phyloP scores from a whole-genome alignment of 1,139 yeast species.

The Scheffersomyces titani region DNA sequence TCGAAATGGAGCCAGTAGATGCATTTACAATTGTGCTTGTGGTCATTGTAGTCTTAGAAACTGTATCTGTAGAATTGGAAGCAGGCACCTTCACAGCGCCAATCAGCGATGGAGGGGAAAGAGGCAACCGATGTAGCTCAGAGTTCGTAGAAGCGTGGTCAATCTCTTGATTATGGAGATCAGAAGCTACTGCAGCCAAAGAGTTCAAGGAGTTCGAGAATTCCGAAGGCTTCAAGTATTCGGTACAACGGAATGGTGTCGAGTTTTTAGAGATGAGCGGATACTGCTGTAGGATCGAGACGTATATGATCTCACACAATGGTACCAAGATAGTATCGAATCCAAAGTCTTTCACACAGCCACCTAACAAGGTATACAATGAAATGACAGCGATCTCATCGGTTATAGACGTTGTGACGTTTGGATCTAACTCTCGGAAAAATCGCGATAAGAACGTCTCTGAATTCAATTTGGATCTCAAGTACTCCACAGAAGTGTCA shows the following conservation, averaged over 20 bases:
- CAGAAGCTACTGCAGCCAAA: constrained; percentile 44
- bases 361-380: constrained; percentile 63
- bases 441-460: constrained; percentile 48
- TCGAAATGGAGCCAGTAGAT: constrained; percentile 4
- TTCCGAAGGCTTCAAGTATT: constrained; percentile 4
- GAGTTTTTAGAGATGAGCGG: constrained; percentile 57
- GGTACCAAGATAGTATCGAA: constrained; percentile 66
- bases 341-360: constrained; percentile 77
- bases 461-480: constrained; percentile 52
- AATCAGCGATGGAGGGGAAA: background rate
- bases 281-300: constrained; percentile 60
- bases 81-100: background rate
- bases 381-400: constrained; percentile 53
- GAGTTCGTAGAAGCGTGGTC: background rate
- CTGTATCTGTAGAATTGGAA: background rate
- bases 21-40: background rate
- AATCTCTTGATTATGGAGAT: constrained; percentile 19
- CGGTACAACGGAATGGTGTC: constrained; percentile 26
- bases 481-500: constrained; percentile 52
- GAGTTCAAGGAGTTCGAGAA: constrained; percentile 26
- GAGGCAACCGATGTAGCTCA: background rate
- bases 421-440: constrained; percentile 51
- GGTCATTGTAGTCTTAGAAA: background rate
- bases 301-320: constrained; percentile 67
- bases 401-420: constrained; percentile 30